Conservation (phyloP, 2,329 filamentous ascomycete species). For the Diplodia corticola region DNA sequence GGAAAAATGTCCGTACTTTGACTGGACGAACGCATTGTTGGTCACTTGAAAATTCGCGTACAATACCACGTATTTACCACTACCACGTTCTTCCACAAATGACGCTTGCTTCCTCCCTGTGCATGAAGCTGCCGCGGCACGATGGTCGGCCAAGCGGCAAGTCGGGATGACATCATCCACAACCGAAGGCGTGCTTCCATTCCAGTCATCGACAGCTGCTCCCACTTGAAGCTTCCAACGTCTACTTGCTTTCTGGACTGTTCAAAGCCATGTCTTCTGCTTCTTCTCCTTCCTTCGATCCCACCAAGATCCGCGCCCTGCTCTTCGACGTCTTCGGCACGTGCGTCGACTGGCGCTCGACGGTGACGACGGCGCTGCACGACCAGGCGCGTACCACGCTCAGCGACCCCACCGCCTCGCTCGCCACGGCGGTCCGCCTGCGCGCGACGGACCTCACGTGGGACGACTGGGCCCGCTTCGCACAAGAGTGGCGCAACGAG, state of each 20-base stretch:
- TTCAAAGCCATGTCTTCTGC: slow-evolving; percentile 2
- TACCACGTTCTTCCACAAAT: background rate
- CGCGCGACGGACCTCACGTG: slow-evolving; percentile 54
- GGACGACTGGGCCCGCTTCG: slow-evolving; percentile 64
- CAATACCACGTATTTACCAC: background rate
- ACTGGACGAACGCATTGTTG: background rate
- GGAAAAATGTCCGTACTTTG: background rate
- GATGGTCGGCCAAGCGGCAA: background rate
- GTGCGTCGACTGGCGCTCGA: slow-evolving; percentile 74
- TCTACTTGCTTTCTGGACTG: background rate
- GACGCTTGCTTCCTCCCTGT: background rate
- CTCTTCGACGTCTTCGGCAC: slow-evolving; percentile 80
- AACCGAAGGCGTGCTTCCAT: slow-evolving; percentile 12
- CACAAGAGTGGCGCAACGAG: slow-evolving; percentile 67
- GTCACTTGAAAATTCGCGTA: background rate
- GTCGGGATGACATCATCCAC: slow-evolving; percentile 14
- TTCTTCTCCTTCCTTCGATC: background rate
- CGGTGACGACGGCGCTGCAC: slow-evolving; percentile 62
- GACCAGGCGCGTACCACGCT: slow-evolving; percentile 51
- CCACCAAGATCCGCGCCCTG: slow-evolving; percentile 55
- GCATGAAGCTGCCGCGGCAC: background rate
- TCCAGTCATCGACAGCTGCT: background rate
- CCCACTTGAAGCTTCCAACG: background rate
- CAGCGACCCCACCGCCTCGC: slow-evolving; percentile 46
- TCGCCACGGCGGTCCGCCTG: slow-evolving; percentile 50